A percentile compares a stretch with the other conserved stretches of the same genome.
Conservation (phyloP, 2,329 filamentous ascomycete genomes). For the Exophiala calicioides region DNA sequence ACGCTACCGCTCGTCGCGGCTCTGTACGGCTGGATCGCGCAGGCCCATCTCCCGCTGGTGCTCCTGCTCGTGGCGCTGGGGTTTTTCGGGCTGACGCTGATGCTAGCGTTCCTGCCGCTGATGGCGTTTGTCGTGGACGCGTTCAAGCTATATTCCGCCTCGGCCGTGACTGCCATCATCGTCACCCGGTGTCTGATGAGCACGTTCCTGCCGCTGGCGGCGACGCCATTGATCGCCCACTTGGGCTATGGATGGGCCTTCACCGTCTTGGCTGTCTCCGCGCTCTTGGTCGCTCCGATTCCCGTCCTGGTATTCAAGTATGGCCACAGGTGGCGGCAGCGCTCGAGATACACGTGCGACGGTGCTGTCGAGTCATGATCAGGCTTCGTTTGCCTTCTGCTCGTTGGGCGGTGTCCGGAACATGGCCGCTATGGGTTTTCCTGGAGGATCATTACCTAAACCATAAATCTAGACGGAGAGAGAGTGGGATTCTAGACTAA, state of each 20-base stretch:
- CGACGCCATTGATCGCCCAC: constrained; percentile 23
- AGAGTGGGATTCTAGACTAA: no score
- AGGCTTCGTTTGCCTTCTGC: no score
- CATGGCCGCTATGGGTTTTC: no score
- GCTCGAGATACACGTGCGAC: constrained; percentile 26
- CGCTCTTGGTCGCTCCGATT: constrained; percentile 25
- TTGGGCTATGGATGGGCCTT: constrained; percentile 32
- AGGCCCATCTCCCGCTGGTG: constrained; percentile 20
- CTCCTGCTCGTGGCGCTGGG: constrained; percentile 20
- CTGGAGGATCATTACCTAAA: no score
- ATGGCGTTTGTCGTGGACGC: constrained; percentile 33
- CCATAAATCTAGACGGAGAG: no score
- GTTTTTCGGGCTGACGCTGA: constrained; percentile 21
- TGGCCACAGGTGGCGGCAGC: constrained; percentile 23
- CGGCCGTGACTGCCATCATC: constrained; percentile 33
- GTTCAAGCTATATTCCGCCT: constrained; percentile 45
- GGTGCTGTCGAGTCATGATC: no score
- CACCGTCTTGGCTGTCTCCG: constrained; percentile 25
- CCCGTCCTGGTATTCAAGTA: constrained; percentile 26
- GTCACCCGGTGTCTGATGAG: constrained; percentile 30
- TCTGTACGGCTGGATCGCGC: constrained; percentile 29
- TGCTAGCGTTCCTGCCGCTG: constrained; percentile 27
- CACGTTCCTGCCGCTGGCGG: constrained; percentile 31
- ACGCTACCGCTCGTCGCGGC: constrained; percentile 30
- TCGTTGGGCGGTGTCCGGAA: no score